Conservation (phyloP, 2,329 filamentous ascomycete species). For the Metarhizium robertsii region DNA sequence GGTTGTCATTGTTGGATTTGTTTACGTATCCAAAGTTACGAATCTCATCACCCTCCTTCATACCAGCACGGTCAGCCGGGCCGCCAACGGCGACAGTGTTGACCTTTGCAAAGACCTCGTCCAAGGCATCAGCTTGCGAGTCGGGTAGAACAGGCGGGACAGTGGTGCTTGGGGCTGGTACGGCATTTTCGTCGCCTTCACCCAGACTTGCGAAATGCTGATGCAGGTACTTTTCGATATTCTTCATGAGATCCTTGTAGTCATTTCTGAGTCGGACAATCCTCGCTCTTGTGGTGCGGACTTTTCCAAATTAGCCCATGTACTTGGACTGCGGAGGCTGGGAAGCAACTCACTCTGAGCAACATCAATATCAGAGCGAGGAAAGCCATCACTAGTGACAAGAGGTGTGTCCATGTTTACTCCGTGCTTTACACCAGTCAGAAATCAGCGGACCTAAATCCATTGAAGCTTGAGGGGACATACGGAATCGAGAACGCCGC, state of each 20-base stretch:
- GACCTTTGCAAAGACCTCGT: conserved; percentile 69
- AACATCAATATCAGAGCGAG: conserved; percentile 87
- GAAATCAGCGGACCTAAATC: not conserved
- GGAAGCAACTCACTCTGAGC: conserved; percentile 62
- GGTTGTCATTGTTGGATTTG: conserved; percentile 73
- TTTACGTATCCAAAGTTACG: conserved; percentile 80
- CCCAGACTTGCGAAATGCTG: conserved; percentile 73
- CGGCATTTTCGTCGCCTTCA: conserved; percentile 32
- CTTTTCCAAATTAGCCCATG: conserved; percentile 33
- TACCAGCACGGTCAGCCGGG: conserved; percentile 73
- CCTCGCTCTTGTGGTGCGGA: conserved; percentile 83
- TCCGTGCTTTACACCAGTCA: conserved; percentile 55
- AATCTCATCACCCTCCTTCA: conserved; percentile 73
- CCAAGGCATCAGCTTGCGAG: conserved; percentile 15
- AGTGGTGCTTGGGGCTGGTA: conserved; percentile 12
- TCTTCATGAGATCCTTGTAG: conserved; percentile 78
- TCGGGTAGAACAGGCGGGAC: conserved; percentile 22
- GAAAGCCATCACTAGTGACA: conserved; percentile 83
- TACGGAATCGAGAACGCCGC: conserved; percentile 83
- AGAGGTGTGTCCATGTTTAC: conserved; percentile 88
- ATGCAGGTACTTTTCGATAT: conserved; percentile 79
- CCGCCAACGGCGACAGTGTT: conserved; percentile 71
- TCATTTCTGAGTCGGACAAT: conserved; percentile 90
- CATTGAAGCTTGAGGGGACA: conserved; percentile 16
- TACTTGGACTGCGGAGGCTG: not conserved